phyloP scores from a whole-genome alignment of 805 yeast species.

The Peterozyma xylosa region DNA sequence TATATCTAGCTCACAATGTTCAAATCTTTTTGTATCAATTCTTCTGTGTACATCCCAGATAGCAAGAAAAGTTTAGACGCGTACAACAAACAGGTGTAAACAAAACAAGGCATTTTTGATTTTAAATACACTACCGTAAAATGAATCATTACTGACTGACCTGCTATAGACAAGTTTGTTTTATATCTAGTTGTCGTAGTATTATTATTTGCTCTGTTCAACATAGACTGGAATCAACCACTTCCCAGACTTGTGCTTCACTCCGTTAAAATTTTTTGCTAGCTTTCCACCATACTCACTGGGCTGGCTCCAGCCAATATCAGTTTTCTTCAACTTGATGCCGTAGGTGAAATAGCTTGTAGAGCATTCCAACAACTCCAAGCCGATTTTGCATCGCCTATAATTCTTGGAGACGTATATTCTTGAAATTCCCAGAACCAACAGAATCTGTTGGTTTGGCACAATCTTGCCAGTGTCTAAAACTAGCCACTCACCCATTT shows the following conservation, averaged over 20 bases:
- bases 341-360: constrained; percentile 43
- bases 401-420: constrained; percentile 35
- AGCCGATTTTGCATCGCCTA: constrained; percentile 46
- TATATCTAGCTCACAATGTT: too few relatives aligned
- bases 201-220: constrained; percentile 9
- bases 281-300: constrained; percentile 55
- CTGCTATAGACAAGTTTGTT: too few relatives aligned
- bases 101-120: too few relatives aligned
- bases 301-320: constrained; percentile 70
- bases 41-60: too few relatives aligned
- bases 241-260: constrained; percentile 44
- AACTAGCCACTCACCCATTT: constrained; percentile 53
- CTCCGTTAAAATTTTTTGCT: constrained; percentile 50
- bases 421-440: constrained; percentile 40
- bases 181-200: too few relatives aligned
- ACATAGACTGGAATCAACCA: constrained; percentile 41
- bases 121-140: too few relatives aligned
- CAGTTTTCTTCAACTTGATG: constrained; percentile 26
- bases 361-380: constrained; percentile 34
- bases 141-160: too few relatives aligned
- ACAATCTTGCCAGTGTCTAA: constrained; percentile 42
- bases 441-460: constrained; percentile 31
- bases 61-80: too few relatives aligned
- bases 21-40: too few relatives aligned
- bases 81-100: too few relatives aligned